Evolutionary conservation across 768 basidiomycete species (phyloP).

Genomic region (Psilocybe tampanensis): DNA sequence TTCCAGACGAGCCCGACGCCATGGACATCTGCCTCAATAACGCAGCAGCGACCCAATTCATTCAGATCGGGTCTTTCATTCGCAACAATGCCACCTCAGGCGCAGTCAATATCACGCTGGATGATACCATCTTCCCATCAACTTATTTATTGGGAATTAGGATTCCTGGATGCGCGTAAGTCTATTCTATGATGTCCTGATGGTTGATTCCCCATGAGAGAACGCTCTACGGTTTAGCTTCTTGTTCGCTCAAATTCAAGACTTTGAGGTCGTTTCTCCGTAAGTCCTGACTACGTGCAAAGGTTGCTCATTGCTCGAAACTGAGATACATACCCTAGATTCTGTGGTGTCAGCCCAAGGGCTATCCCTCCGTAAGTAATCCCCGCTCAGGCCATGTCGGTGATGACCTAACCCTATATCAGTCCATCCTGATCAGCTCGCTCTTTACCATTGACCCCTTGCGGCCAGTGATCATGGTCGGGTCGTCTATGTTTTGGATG

Average conservation of each 20-base stretch:
- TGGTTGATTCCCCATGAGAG: no score
- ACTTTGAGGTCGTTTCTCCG: conserved; percentile 8
- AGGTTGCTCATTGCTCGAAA: no score
- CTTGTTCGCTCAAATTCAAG: conserved; percentile 1
- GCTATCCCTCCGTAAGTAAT: not conserved
- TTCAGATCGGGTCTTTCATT: conserved; percentile 1
- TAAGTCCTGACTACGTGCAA: no score
- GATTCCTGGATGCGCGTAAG: conserved; percentile 12
- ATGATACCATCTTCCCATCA: conserved; percentile 6
- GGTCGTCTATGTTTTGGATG: no score
- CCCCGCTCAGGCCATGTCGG: no score
- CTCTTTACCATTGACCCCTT: no score
- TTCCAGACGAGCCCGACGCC: not conserved
- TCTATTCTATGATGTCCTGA: no score
- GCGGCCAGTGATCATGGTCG: no score
- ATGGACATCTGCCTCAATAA: conserved; percentile 10
- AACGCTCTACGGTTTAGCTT: no score
- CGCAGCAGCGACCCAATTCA: not conserved
- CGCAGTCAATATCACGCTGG: conserved; percentile 4
- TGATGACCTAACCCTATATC: no score
- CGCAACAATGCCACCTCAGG: not conserved
- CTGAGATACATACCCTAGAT: no score
- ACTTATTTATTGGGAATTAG: conserved; percentile 10
- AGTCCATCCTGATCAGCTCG: no score
- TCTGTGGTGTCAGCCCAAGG: not conserved